Evolutionary conservation across 2,329 filamentous ascomycete species (phyloP).

Genomic region (Neoascochyta sp.): DNA sequence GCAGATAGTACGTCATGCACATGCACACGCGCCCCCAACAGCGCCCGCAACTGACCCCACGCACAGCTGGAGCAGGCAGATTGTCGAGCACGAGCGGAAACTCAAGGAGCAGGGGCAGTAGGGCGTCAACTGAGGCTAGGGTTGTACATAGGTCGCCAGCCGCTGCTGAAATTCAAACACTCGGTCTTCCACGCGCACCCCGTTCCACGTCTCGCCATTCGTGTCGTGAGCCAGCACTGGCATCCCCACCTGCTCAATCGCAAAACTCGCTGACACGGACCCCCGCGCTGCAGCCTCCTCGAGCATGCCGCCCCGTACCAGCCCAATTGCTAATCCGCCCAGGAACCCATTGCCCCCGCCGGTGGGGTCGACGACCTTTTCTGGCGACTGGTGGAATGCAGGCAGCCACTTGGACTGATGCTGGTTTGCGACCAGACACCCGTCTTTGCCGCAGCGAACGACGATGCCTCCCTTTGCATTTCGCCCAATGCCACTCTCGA

Average conservation of each 20-base stretch:
- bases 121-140: conserved; percentile 18
- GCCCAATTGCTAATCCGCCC: conserved; percentile 56
- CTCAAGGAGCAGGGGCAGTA: conserved; percentile 33
- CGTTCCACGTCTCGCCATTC: conserved; percentile 49
- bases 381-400: conserved; percentile 60
- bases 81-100: conserved; percentile 63
- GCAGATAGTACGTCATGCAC: conserved; percentile 65
- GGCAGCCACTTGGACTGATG: conserved; percentile 63
- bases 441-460: conserved; percentile 66
- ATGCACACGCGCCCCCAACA: conserved; percentile 4
- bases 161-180: conserved; percentile 42
- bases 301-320: conserved; percentile 53
- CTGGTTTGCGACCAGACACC: conserved; percentile 55
- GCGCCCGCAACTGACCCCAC: conserved; percentile 24
- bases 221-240: conserved; percentile 51
- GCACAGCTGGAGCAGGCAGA: conserved; percentile 66
- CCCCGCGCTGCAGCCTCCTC: conserved; percentile 75
- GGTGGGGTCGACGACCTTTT: conserved; percentile 79
- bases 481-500: conserved; percentile 35
- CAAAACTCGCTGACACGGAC: conserved; percentile 81
- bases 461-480: conserved; percentile 56
- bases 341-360: conserved; percentile 92
- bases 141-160: conserved; percentile 40
- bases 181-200: conserved; percentile 41
- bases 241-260: conserved; percentile 90